Evolutionary conservation across 176 grass and related monocot species (phyloP), one percentile per base, ranked within the genome.

Genomic region (Lolium rigidum): DNA sequence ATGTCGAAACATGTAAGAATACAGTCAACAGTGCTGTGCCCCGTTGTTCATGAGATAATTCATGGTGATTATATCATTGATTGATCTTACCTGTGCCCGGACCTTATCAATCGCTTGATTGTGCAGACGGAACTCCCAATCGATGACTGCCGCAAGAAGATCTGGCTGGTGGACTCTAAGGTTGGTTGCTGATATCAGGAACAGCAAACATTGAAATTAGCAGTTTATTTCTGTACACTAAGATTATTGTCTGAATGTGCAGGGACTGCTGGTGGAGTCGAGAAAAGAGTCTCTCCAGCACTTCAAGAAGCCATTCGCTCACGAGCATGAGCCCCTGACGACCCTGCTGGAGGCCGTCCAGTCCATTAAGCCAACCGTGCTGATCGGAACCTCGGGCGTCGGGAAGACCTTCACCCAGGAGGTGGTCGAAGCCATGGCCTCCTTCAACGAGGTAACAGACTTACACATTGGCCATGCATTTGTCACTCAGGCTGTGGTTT

Each of bases 161-260:
- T 98, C 88, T 98, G 97, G 97, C 92, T 98, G 24, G 94, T 95
- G 38, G 97, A 98, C 84, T 98, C 97, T 12, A 98, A 92, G 91
- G 94, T 95, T 57, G 16, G 78, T 46, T 31, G 74, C 26, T 35
- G 3, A 55, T 35, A 17, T 20, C 49, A 65, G 24, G 37, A 89
- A 55, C 31, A 18, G 22, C 58, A 71, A 8, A 41, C 44, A 70
- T 31, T 77, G 43, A 38, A 46, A 20, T 55, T 10, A 9, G n/a
- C 35, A 17, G 2, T 1, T 41, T 24, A 72, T 79, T 64, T 21
- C 12, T n/a, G 31, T 80, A 77, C 9, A 78, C 49, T 6, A 16
- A 25, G 44, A 17, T 21, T 77, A 1, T 55, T 82, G 47, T 24
- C 48, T 22, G 37, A 70, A 60, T 25, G 13, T 70, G 39, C 77